Percentiles rank a stretch among this genome's conserved stretches.
phyloP scores from a whole-genome alignment of 176 grass and related monocot genomes.

The Juncus effusus region DNA sequence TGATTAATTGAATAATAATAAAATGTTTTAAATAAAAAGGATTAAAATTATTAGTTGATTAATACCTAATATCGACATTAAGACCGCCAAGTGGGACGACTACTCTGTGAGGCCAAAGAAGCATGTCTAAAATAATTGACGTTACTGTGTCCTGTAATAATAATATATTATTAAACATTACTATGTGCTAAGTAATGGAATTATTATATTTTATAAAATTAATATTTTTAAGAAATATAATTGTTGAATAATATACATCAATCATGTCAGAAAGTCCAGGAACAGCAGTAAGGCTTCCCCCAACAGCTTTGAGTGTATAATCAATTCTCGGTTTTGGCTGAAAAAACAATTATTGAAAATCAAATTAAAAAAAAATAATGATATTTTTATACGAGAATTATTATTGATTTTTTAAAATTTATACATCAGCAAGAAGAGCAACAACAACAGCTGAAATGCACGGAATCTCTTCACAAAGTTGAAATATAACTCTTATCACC shows the following conservation, averaged over 20 bases:
- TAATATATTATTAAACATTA: constrained; percentile 2
- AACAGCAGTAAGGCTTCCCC: constrained; percentile 91
- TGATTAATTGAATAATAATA: constrained; percentile 16
- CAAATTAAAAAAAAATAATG: not conserved
- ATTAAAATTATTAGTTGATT: not conserved
- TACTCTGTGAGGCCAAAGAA: constrained; percentile 95
- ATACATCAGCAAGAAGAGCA: constrained; percentile 84
- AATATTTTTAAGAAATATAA: not conserved
- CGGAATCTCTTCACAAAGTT: constrained; percentile 91
- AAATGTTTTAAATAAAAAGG: constrained; percentile 18
- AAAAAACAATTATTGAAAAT: constrained; percentile 17
- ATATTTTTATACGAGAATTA: not conserved
- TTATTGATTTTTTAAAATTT: constrained; percentile 15
- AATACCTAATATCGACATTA: constrained; percentile 70
- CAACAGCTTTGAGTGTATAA: constrained; percentile 86
- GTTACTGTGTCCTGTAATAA: constrained; percentile 68
- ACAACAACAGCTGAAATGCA: constrained; percentile 91
- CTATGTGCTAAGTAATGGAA: constrained; percentile 1
- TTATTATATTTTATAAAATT: not conserved
- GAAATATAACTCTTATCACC: constrained; percentile 85
- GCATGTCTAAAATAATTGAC: constrained; percentile 95
- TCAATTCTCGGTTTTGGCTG: constrained; percentile 96
- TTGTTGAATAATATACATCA: constrained; percentile 66
- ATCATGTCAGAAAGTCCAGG: constrained; percentile 98
- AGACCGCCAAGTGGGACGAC: constrained; percentile 86